Evolutionary conservation across 768 basidiomycete species (phyloP), one percentile per base, ranked within the genome.

Genomic region (Termitomyces sp.): DNA sequence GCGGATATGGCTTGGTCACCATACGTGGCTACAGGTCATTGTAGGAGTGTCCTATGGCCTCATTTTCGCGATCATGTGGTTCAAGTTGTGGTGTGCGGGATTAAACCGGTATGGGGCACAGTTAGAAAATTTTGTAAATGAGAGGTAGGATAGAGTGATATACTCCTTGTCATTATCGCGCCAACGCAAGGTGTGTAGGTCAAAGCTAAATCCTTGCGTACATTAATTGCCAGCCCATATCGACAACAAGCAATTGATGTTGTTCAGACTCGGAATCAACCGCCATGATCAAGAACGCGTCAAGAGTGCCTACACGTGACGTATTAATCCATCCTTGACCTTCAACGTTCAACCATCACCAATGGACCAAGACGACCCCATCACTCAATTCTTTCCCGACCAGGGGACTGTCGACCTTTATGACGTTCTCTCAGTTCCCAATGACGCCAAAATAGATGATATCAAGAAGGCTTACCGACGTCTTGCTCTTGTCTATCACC

Each of bases 391-490:
- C 74, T 94, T 94, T 67, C 85, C 88, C 0, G 89, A 77, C 42
- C 70, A 86, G 59, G 87, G 86, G 27, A 65, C 72, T 43, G 84
- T 90, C 13, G 84, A 93, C 70, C 81, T 97, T 9, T 97, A 97
- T 66, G 76, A 76, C 0, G 82, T 93, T 5, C 83, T 97, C 18
- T 71, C 70, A 36, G 69, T 95, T 38, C 62, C 73, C 2, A 71
- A 71, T 1, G 72, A 77, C 52, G 84, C 89, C 16, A 81, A 76
- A 3, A 49, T 69, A 2, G 87, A 89, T 22, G 84, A 84, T 18
- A 87, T 98, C 64, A 86, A 84, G 68, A 89, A 88, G 60, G 80
- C 94, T 0, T 98, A 98, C 73, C 83, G 93, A 36, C 84, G 83
- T 58, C 81, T 86, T 31, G 95, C 94, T 5, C 83, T 98, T 27